Evolutionary conservation across 1,284 basidiomycete genomes (phyloP).

Genomic region (Marasmius fiardii): DNA sequence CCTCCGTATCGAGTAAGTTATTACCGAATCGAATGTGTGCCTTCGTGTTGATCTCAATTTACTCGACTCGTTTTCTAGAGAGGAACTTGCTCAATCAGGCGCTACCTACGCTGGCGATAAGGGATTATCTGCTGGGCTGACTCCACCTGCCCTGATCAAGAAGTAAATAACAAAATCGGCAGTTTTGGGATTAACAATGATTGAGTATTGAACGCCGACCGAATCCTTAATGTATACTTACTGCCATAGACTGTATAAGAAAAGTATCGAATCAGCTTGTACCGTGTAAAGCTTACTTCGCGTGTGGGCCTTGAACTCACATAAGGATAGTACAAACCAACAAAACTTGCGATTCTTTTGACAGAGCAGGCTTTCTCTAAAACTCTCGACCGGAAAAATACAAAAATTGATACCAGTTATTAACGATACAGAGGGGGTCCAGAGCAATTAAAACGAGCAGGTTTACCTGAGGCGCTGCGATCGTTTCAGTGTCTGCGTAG

Average conservation of each 20-base stretch:
- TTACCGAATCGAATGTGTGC: neutral
- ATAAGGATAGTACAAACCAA: too few species aligned
- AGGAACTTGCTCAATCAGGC: conserved; percentile 65
- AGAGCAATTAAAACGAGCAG: too few species aligned
- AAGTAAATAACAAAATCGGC: conserved; percentile 40
- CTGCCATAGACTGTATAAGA: conserved; percentile 10
- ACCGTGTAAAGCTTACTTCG: too few species aligned
- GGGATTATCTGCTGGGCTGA: conserved; percentile 77
- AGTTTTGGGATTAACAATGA: neutral
- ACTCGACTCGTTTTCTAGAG: conserved; percentile 41
- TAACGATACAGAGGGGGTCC: too few species aligned
- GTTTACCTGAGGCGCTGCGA: too few species aligned
- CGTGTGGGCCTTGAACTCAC: too few species aligned
- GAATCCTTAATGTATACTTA: conserved; percentile 1
- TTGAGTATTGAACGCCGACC: neutral
- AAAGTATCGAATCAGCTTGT: neutral
- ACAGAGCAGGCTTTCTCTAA: too few species aligned
- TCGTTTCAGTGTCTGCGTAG: too few species aligned
- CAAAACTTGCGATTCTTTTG: too few species aligned
- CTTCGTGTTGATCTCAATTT: neutral
- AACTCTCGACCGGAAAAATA: too few species aligned
- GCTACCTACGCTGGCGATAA: conserved; percentile 75
- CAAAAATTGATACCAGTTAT: too few species aligned
- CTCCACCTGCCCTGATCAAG: conserved; percentile 71
- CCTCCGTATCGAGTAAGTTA: conserved; percentile 83